A percentile compares a stretch with the other conserved stretches of the same genome.
phyloP scores from a whole-genome alignment of 345 rosid genomes.

The Eucalyptus melliodora region DNA sequence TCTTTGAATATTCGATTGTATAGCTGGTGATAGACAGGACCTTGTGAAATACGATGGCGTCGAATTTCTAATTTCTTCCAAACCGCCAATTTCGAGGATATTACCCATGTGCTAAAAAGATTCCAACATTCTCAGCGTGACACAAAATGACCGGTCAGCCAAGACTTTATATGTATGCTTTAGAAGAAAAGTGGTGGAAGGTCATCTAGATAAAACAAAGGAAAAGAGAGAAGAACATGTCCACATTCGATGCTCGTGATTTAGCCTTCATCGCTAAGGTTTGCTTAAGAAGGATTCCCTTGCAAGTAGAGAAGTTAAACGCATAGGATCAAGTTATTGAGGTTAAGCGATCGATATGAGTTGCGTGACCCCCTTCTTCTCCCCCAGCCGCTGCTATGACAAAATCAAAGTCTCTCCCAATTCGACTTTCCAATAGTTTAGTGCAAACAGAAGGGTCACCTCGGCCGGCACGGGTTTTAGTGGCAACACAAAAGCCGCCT shows the following conservation, averaged over 20 bases:
- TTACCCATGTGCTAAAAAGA: background rate
- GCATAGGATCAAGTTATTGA: background rate
- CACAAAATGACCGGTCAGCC: background rate
- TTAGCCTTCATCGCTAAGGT: background rate
- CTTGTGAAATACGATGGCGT: background rate
- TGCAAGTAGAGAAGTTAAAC: background rate
- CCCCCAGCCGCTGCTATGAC: background rate
- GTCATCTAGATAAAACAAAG: background rate
- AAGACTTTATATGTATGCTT: background rate
- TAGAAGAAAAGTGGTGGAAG: background rate
- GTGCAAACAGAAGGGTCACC: background rate
- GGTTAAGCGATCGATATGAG: background rate
- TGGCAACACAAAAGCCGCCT: background rate
- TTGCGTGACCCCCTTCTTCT: background rate
- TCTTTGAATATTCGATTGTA: background rate
- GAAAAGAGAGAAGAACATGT: background rate
- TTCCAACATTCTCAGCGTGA: background rate
- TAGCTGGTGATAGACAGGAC: background rate
- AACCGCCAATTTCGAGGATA: background rate
- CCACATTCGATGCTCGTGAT: background rate
- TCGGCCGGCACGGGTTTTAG: background rate
- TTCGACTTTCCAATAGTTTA: background rate
- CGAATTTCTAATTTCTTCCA: background rate
- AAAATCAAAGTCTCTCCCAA: background rate
- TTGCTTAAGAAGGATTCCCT: background rate